Percentiles rank a stretch among this genome's conserved stretches.
Evolutionary conservation across 2,329 filamentous ascomycete genomes (phyloP).

Genomic region (Alternaria atra): DNA sequence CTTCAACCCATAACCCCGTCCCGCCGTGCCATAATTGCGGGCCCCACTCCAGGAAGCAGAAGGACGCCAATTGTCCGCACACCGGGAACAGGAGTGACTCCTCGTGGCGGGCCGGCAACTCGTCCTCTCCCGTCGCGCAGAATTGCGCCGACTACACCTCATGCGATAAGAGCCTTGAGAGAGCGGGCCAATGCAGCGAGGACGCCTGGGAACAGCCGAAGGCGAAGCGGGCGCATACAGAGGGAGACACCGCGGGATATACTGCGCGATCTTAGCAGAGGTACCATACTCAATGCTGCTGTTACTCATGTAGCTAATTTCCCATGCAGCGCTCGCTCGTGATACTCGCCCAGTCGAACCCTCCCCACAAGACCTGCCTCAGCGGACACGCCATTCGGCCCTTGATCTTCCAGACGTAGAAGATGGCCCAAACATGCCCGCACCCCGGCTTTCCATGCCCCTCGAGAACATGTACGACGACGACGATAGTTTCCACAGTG

Average conservation of each 20-base stretch:
- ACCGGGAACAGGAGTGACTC: conserved; percentile 48
- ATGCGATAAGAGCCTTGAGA: conserved; percentile 64
- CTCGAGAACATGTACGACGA: conserved; percentile 56
- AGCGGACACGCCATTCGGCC: conserved; percentile 42
- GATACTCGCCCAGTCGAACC: conserved; percentile 57
- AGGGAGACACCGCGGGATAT: conserved; percentile 66
- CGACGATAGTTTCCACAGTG: conserved; percentile 53
- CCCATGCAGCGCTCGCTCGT: conserved; percentile 58
- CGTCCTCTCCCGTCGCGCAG: conserved; percentile 47
- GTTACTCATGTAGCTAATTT: conserved; percentile 7
- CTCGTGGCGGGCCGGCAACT: conserved; percentile 43
- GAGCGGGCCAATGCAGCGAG: conserved; percentile 60
- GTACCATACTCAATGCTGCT: conserved; percentile 39
- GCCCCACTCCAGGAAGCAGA: conserved; percentile 43
- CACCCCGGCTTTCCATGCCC: conserved; percentile 54
- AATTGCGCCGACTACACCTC: conserved; percentile 62
- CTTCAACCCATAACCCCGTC: conserved; percentile 44
- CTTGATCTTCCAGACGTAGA: conserved; percentile 58
- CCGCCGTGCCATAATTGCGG: conserved; percentile 47
- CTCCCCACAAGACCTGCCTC: conserved; percentile 54
- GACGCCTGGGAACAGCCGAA: conserved; percentile 60
- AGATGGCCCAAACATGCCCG: conserved; percentile 55
- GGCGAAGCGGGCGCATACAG: conserved; percentile 59
- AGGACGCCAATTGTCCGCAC: conserved; percentile 46
- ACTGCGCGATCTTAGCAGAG: conserved; percentile 61